Evolutionary conservation across 73 alveolate genomes (phyloP).

Genomic region (Paramecium bursaria): DNA sequence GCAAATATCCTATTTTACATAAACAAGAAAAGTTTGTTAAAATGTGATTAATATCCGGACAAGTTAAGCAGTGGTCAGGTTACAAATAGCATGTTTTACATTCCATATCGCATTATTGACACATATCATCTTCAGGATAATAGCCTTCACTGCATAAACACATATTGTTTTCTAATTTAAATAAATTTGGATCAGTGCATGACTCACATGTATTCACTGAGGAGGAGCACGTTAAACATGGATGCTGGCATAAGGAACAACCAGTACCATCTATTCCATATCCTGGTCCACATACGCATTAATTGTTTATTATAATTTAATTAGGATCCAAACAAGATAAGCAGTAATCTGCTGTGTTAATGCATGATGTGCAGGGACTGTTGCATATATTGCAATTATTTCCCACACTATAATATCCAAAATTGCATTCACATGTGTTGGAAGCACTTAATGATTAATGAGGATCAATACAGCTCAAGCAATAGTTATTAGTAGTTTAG

Average conservation of each 20-base stretch:
- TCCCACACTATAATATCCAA: conserved; percentile 1
- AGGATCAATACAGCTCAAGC: too few relatives aligned
- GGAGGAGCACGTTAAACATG: too few relatives aligned
- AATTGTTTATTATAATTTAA: background rate
- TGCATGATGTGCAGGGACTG: conserved; percentile 26
- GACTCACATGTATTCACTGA: too few relatives aligned
- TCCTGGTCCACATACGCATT: background rate
- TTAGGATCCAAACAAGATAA: conserved; percentile 21
- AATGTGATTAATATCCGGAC: background rate
- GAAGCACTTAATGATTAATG: conserved; percentile 5
- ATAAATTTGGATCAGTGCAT: too few relatives aligned
- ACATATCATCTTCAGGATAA: too few relatives aligned
- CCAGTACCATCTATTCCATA: background rate
- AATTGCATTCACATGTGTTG: background rate
- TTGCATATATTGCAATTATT: too few relatives aligned
- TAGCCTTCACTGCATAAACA: too few relatives aligned
- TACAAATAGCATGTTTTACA: too few relatives aligned
- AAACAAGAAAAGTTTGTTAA: background rate
- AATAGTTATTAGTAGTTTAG: too few relatives aligned
- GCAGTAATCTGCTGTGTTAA: background rate
- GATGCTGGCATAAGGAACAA: background rate
- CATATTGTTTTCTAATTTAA: too few relatives aligned
- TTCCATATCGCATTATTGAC: too few relatives aligned
- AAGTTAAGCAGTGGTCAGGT: background rate
- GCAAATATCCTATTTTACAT: background rate